Evolutionary conservation across 2,329 filamentous ascomycete species (phyloP).

Genomic region (Claviceps sp.): DNA sequence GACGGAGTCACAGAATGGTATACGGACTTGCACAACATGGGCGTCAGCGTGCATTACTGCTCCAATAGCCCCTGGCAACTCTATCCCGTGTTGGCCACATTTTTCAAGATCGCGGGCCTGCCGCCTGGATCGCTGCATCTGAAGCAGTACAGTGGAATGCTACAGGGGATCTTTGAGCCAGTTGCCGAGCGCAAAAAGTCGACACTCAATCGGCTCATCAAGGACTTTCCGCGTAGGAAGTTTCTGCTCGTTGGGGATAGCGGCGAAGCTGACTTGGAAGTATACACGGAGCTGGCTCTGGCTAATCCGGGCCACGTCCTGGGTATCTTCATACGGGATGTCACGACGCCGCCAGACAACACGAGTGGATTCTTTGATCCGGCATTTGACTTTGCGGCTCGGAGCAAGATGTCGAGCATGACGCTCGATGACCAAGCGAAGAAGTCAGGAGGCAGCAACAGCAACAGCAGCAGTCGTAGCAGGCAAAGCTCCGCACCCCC

Average conservation of each 20-base stretch:
- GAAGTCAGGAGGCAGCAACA: background rate
- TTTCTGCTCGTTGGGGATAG: slow-evolving; percentile 93
- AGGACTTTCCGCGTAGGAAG: slow-evolving; percentile 77
- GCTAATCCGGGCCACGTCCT: slow-evolving; percentile 72
- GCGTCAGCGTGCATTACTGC: slow-evolving; percentile 87
- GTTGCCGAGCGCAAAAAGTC: slow-evolving; percentile 90
- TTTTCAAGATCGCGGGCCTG: slow-evolving; percentile 66
- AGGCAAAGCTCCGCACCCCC: slow-evolving; percentile 15
- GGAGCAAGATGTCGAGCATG: slow-evolving; percentile 14
- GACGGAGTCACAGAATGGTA: slow-evolving; percentile 91
- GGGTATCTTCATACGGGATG: slow-evolving; percentile 87
- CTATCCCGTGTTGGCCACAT: slow-evolving; percentile 76
- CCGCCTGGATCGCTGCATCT: slow-evolving; percentile 85
- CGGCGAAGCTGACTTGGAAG: slow-evolving; percentile 90
- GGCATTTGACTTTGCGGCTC: slow-evolving; percentile 18
- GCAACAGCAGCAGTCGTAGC: background rate
- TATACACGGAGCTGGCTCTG: slow-evolving; percentile 86
- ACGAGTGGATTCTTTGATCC: slow-evolving; percentile 65
- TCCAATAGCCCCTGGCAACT: slow-evolving; percentile 99
- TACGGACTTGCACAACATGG: slow-evolving; percentile 57
- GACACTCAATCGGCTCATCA: slow-evolving; percentile 70
- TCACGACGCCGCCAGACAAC: slow-evolving; percentile 67
- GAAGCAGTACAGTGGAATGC: slow-evolving; percentile 93
- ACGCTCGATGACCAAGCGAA: slow-evolving; percentile 12
- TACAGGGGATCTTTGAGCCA: slow-evolving; percentile 95